Evolutionary conservation across 2,329 filamentous ascomycete species (phyloP), one percentile per base, ranked within the genome.

Genomic region (Trichoderma afroharzianum): DNA sequence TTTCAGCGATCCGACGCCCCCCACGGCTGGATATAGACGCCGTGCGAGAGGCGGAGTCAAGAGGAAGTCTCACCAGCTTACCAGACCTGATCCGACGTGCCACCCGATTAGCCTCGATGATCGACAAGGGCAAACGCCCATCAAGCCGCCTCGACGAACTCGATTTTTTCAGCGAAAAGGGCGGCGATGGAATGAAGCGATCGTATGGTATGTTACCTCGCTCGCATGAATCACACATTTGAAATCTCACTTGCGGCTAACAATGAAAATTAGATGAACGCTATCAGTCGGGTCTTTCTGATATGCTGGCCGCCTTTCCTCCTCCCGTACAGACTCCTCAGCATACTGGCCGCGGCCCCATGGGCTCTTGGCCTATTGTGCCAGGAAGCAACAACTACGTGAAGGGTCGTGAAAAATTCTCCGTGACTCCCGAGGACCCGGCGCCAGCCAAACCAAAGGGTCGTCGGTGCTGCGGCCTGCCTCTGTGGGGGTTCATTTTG

Each of bases 21-120:
- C 92, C 93, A 4, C 89, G 88, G 43, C 83, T 98, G 4, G 90
- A 98, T 78, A 91, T 98, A 28, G 91, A 95, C 77, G 93, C 93
- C 4, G 92, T 97, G 4, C 88, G 90, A 74, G 90, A 92, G 66
- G 93, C 93, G 18, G 94, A 98, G 80, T 89, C 92, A 1, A 89
- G 96, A 77, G 95, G 94, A 4, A 98, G 95, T 79, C 85, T 97
- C 74, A 98, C 96, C 1, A 98, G 95, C 81, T 84, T 99, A 72
- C 92, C 95, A 0, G 96, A 98, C 79, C 84, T 99, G 72, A 98
- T 99, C 75, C 88, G 90, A 77, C 89, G 96, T 76, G 96, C 96
- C 12, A 98, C 95, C 0, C 90, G 90, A 74, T 84, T 98, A 47
- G 95, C 95, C 18, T 89, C 93, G 0, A 94, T 97, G 81, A 90